These are phyloP conservation scores for Harringtonia aguacate DNA, from an alignment of 2,329 filamentous ascomycete genomes.

Conservation along the genomic window DNA sequence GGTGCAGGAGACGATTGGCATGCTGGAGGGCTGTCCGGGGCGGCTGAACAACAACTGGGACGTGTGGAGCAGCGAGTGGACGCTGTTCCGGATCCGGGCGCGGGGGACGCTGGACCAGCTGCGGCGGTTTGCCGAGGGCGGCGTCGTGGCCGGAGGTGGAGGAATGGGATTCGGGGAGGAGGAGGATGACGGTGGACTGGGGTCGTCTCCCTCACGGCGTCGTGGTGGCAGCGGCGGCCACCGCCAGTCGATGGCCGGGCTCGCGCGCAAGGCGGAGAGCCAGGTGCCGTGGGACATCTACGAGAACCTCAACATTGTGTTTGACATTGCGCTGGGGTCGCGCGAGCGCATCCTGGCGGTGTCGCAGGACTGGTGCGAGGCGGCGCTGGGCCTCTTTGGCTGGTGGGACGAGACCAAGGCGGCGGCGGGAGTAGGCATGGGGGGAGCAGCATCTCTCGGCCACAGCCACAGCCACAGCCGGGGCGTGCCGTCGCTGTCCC, in stretches of 20 bases:
- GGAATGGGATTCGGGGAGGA: constrained; percentile 6
- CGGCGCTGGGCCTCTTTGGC: constrained; percentile 67
- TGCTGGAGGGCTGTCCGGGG: constrained; percentile 66
- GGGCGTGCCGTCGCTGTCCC: not conserved
- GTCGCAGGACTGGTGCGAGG: constrained; percentile 88
- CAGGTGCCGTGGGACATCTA: constrained; percentile 86
- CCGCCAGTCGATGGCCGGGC: constrained; percentile 44
- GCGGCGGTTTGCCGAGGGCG: constrained; percentile 69
- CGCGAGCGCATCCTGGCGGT: constrained; percentile 63
- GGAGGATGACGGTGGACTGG: not conserved
- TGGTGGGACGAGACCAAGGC: constrained; percentile 73
- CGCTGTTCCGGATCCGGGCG: constrained; percentile 67
- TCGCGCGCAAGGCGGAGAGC: constrained; percentile 70
- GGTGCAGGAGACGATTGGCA: constrained; percentile 53
- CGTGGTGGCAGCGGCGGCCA: constrained; percentile 14
- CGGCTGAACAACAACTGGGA: constrained; percentile 71
- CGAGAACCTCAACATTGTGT: constrained; percentile 70
- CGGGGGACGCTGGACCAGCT: constrained; percentile 59
- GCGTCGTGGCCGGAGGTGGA: constrained; percentile 19
- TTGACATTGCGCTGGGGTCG: constrained; percentile 70
- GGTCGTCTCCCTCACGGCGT: constrained; percentile 20
- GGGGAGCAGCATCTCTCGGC: constrained; percentile 4
- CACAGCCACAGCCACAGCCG: not conserved
- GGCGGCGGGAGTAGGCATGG: not conserved
- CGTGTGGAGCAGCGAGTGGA: constrained; percentile 71